Conservation (phyloP, 108 stramenopile genomes). For the Nannochloropsis salina region DNA sequence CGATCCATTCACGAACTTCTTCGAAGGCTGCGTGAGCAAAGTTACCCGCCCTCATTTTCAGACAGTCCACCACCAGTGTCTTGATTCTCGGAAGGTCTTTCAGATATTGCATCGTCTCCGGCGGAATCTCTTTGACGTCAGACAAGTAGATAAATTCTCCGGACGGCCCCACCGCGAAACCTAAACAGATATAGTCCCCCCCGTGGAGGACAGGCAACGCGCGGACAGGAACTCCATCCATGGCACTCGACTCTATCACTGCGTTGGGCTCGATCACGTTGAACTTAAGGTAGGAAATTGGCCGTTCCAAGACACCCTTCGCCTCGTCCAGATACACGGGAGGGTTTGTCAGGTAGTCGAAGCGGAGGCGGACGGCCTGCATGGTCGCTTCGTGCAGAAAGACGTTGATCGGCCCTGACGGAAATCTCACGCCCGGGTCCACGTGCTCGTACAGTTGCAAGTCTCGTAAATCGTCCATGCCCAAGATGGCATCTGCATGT, state of each 20-base stretch:
- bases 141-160: conserved; percentile 18
- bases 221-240: background rate
- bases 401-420: background rate
- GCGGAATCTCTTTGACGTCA: background rate
- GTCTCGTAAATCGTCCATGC: conserved; percentile 12
- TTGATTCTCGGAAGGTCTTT: background rate
- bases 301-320: background rate
- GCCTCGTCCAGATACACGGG: background rate
- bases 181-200: background rate
- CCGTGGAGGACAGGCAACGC: background rate
- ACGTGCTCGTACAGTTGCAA: conserved; percentile 14
- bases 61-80: conserved; percentile 3
- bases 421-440: background rate
- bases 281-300: conserved; percentile 11
- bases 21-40: background rate
- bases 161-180: background rate
- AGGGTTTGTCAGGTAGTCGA: background rate
- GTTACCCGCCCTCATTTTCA: background rate
- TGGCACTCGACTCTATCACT: background rate
- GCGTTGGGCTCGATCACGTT: background rate
- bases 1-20: background rate
- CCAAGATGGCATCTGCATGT: conserved; percentile 4
- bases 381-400: conserved; percentile 6
- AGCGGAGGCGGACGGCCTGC: background rate
- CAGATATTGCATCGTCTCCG: background rate